phyloP scores from a whole-genome alignment of 164 flowering plant genomes.

The Nymphaea thermarum region DNA sequence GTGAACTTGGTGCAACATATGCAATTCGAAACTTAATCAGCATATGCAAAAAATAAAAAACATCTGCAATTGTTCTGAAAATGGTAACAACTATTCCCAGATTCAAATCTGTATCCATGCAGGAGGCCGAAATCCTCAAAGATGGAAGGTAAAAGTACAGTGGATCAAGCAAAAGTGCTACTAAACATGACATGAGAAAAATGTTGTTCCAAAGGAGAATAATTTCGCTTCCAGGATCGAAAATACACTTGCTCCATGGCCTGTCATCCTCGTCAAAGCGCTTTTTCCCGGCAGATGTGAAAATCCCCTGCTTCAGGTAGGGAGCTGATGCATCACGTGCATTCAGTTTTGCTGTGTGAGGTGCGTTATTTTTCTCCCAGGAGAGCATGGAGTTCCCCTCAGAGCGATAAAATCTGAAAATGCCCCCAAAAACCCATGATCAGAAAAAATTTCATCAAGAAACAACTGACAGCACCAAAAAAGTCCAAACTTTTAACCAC shows the following conservation, averaged over 20 bases:
- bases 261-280: conserved; percentile 40
- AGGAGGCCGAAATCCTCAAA: conserved; percentile 19
- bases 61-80: conserved; percentile 56
- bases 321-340: conserved; percentile 22
- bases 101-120: conserved; percentile 50
- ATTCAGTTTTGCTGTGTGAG: conserved; percentile 21
- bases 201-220: conserved; percentile 67
- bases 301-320: conserved; percentile 20
- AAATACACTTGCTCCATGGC: conserved; percentile 42
- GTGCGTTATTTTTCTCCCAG: conserved; percentile 24
- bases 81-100: conserved; percentile 54
- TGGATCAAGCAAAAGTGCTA: conserved; percentile 85
- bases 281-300: conserved; percentile 23
- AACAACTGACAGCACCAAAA: background rate
- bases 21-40: conserved; percentile 67
- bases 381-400: conserved; percentile 21
- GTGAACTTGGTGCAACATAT: conserved; percentile 63
- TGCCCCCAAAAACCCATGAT: background rate
- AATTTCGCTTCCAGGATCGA: conserved; percentile 75
- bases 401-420: conserved; percentile 49
- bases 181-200: conserved; percentile 62
- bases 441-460: background rate
- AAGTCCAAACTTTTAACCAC: background rate
- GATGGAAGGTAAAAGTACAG: conserved; percentile 69
- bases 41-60: conserved; percentile 59